Evolutionary conservation across 192 early-diverging fungal species (phyloP).

Genomic region (Kappamyces sp.): DNA sequence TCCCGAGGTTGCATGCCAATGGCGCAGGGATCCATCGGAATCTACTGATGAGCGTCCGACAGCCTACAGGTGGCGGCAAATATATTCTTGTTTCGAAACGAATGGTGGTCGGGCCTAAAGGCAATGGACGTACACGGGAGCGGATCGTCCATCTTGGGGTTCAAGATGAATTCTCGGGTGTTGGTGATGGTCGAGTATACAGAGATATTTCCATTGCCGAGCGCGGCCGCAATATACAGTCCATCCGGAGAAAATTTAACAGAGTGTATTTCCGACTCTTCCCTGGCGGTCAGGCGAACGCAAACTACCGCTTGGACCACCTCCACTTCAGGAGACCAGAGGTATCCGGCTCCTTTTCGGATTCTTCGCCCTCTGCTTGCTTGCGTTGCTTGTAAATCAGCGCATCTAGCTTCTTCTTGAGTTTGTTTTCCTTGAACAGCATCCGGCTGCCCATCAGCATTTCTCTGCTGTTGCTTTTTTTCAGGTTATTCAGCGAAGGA

Average conservation of each 20-base stretch:
- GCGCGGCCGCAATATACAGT: slow-evolving; percentile 34
- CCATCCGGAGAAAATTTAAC: slow-evolving; percentile 50
- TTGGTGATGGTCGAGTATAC: slow-evolving; percentile 37
- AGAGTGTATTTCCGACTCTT: slow-evolving; percentile 34
- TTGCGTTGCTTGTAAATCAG: too few species aligned
- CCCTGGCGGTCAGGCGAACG: slow-evolving; percentile 16
- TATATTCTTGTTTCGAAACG: slow-evolving; percentile 42
- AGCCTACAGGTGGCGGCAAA: slow-evolving; percentile 44
- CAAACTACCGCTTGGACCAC: slow-evolving; percentile 7
- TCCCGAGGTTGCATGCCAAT: slow-evolving; percentile 46
- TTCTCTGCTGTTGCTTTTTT: too few species aligned
- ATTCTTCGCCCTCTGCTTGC: slow-evolving; percentile 6
- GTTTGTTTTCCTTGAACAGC: too few species aligned
- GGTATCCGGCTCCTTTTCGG: slow-evolving; percentile 7
- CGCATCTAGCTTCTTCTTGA: too few species aligned
- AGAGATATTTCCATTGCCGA: slow-evolving; percentile 32
- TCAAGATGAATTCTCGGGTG: slow-evolving; percentile 12
- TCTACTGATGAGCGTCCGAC: slow-evolving; percentile 25
- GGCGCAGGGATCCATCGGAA: slow-evolving; percentile 42
- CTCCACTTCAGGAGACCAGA: slow-evolving; percentile 14
- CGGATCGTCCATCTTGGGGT: slow-evolving; percentile 11
- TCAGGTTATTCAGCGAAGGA: too few species aligned
- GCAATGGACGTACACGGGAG: slow-evolving; percentile 42
- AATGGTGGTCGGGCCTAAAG: slow-evolving; percentile 34
- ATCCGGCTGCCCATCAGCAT: too few species aligned